Conservation (phyloP, 1,139 yeast species). For the Yamadazyma conglobata region DNA sequence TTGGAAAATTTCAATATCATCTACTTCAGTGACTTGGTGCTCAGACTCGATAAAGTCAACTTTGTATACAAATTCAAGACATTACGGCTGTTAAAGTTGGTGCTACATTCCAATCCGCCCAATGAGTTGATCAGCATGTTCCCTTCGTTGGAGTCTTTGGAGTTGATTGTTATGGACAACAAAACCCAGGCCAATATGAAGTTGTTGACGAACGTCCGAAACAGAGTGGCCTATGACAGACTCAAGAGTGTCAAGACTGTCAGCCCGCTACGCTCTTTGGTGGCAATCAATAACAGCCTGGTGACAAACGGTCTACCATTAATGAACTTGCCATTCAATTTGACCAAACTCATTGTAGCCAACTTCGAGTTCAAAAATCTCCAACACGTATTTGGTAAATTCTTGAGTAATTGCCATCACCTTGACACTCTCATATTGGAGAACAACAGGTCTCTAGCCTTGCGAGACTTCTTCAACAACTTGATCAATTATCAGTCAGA, state of each 20-base stretch:
- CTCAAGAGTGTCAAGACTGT: constrained; percentile 3
- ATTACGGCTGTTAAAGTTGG: constrained; percentile 22
- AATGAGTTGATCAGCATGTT: constrained; percentile 25
- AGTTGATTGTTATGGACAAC: constrained; percentile 18
- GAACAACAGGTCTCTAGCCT: constrained; percentile 28
- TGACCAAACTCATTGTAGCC: constrained; percentile 25
- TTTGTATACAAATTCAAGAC: constrained; percentile 26
- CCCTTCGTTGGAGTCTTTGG: constrained; percentile 23
- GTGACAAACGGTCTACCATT: constrained; percentile 15
- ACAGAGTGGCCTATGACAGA: constrained; percentile 10
- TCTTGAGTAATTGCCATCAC: constrained; percentile 19
- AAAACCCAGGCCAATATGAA: constrained; percentile 1
- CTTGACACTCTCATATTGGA: constrained; percentile 29
- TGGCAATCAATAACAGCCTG: constrained; percentile 27
- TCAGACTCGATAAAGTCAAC: constrained; percentile 22
- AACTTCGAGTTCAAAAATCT: constrained; percentile 30
- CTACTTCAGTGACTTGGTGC: constrained; percentile 24
- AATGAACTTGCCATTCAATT: constrained; percentile 18
- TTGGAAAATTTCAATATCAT: constrained; percentile 14
- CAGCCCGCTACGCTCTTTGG: too few relatives aligned
- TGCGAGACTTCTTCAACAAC: constrained; percentile 29
- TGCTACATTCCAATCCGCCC: constrained; percentile 23
- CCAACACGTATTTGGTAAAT: constrained; percentile 29
- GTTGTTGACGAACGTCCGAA: constrained; percentile 3
- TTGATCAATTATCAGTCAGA: constrained; percentile 28